A percentile compares a stretch with the other conserved stretches of the same genome.
These are phyloP conservation scores for Aegilops bicornis DNA, from an alignment of 176 grass and related monocot species.

Conservation along the genomic window DNA sequence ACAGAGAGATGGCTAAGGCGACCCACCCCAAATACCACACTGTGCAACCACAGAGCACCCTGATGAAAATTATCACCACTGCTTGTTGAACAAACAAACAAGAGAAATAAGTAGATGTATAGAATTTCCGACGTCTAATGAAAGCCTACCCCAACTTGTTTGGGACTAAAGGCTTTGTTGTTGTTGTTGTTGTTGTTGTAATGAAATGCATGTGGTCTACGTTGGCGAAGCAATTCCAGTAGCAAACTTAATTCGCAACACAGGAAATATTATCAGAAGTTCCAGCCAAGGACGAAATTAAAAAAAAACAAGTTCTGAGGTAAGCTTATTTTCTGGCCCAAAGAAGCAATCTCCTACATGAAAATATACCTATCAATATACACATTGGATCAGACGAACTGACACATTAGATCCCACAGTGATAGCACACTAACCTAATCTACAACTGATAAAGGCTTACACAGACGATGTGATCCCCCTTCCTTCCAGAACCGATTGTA, in stretches of 20 bases:
- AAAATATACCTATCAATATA: neutral
- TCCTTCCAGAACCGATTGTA: neutral
- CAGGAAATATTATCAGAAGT: neutral
- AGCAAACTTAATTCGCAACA: neutral
- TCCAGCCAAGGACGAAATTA: neutral
- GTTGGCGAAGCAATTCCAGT: neutral
- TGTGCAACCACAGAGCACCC: neutral
- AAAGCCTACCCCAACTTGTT: neutral
- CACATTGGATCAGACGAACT: neutral
- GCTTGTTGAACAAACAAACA: conserved; percentile 6
- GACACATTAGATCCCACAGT: neutral
- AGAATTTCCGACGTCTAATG: neutral
- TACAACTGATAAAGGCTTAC: neutral
- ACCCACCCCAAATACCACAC: neutral
- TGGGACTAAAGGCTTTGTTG: no score
- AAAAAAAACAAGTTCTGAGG: neutral
- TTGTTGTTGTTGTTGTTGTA: no score
- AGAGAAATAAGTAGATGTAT: neutral
- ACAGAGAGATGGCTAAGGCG: neutral
- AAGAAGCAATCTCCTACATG: neutral
- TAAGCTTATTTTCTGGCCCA: neutral
- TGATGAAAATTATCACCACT: neutral
- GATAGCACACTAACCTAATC: neutral
- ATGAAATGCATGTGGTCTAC: neutral
- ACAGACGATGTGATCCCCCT: neutral